These are phyloP conservation scores for Ciborinia camelliae DNA, from an alignment of 2,329 filamentous ascomycete species.

Conservation along the genomic window DNA sequence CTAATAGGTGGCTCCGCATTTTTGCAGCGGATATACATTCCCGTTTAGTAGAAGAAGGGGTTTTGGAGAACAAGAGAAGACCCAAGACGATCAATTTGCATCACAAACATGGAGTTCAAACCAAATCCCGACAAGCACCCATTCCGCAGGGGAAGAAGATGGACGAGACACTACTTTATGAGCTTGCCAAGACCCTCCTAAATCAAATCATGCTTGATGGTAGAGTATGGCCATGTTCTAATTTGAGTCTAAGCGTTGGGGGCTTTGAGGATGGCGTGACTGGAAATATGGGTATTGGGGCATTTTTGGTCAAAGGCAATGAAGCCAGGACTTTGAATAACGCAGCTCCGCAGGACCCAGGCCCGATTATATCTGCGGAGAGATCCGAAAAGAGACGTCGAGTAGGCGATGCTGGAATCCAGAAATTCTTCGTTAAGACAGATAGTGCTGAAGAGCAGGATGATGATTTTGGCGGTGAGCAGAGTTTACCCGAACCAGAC, in stretches of 20 bases:
- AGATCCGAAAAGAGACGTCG: conserved; percentile 37
- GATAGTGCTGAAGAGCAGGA: conserved; percentile 32
- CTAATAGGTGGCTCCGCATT: conserved; percentile 80
- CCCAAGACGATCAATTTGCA: conserved; percentile 85
- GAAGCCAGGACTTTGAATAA: conserved; percentile 54
- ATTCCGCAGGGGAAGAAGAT: conserved; percentile 75
- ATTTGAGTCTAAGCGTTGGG: conserved; percentile 82
- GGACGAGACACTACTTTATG: conserved; percentile 69
- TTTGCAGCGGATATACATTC: conserved; percentile 90
- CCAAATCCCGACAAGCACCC: conserved; percentile 68
- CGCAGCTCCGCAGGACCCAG: conserved; percentile 27
- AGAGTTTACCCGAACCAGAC: conserved; percentile 25
- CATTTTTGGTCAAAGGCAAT: conserved; percentile 76
- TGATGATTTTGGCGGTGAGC: conserved; percentile 35
- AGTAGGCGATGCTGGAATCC: conserved; percentile 31
- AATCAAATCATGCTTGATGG: conserved; percentile 76
- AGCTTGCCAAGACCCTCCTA: conserved; percentile 72
- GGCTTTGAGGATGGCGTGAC: conserved; percentile 86
- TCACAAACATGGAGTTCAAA: conserved; percentile 70
- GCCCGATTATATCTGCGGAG: conserved; percentile 22
- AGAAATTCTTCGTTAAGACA: conserved; percentile 35
- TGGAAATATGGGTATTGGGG: conserved; percentile 81
- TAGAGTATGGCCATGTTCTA: conserved; percentile 83
- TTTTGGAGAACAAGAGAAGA: conserved; percentile 79
- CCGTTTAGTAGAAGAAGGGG: conserved; percentile 84